phyloP scores from a whole-genome alignment of 2,329 filamentous ascomycete species.

The Dryadomyces quercivorus region DNA sequence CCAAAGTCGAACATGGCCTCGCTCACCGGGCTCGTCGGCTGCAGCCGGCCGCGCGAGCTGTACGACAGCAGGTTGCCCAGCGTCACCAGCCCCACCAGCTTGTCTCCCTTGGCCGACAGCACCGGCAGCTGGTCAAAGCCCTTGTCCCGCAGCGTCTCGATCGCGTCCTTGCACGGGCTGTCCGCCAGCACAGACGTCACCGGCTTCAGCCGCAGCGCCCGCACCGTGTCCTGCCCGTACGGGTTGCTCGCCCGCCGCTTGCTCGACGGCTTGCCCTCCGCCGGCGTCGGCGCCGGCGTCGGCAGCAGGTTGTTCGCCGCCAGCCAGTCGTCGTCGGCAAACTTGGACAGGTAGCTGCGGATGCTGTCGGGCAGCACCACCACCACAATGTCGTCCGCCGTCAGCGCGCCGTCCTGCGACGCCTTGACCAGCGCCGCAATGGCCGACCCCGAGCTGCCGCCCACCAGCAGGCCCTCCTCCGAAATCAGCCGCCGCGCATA shows the following conservation, averaged over 20 bases:
- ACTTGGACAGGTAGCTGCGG: constrained; percentile 94
- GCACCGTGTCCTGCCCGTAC: constrained; percentile 68
- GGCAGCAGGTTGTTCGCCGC: constrained; percentile 88
- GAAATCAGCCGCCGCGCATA: constrained; percentile 83
- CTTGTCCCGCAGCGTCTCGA: constrained; percentile 97
- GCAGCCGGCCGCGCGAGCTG: constrained; percentile 73
- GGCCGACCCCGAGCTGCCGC: constrained; percentile 86
- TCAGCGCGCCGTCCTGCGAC: constrained; percentile 62
- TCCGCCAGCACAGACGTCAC: constrained; percentile 70
- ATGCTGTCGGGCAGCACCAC: constrained; percentile 93
- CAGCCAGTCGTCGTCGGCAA: constrained; percentile 97
- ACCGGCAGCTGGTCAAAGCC: constrained; percentile 97
- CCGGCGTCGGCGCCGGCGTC: constrained; percentile 22
- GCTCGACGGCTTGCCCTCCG: constrained; percentile 13
- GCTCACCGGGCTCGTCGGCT: constrained; percentile 58
- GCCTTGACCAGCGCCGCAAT: constrained; percentile 72
- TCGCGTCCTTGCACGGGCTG: constrained; percentile 69
- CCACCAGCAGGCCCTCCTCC: constrained; percentile 87
- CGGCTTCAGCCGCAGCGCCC: constrained; percentile 77
- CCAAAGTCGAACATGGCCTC: constrained; percentile 97
- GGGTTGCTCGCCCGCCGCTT: constrained; percentile 43
- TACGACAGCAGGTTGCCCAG: constrained; percentile 89
- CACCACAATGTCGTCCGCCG: constrained; percentile 77
- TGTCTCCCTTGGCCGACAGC: constrained; percentile 52
- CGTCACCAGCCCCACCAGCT: constrained; percentile 84